Evolutionary conservation across 148 eudicot genomes (phyloP).

Genomic region (Agrostemma githago): DNA sequence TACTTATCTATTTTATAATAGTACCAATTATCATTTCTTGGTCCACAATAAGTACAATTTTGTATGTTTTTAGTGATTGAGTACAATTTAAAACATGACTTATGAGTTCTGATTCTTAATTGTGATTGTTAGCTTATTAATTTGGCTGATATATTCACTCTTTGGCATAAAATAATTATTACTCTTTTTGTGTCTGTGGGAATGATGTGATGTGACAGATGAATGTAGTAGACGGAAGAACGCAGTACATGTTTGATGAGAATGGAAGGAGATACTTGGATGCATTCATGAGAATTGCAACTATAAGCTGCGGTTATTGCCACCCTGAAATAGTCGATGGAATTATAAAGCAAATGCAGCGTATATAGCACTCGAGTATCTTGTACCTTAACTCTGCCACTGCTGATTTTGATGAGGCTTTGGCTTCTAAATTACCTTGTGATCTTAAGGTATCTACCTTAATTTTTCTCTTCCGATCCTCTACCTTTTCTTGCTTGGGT

Average conservation of each 20-base stretch:
- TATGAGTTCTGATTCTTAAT: too few species aligned
- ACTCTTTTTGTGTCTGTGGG: not conserved
- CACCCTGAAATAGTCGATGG: conserved; percentile 85
- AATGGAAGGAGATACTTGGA: conserved; percentile 83
- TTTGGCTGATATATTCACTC: too few species aligned
- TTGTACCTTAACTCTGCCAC: conserved; percentile 73
- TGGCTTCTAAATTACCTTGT: conserved; percentile 78
- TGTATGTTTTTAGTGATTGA: too few species aligned
- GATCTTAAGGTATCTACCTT: conserved; percentile 72
- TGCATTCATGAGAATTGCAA: conserved; percentile 88
- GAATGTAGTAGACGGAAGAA: conserved; percentile 85
- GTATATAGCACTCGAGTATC: conserved; percentile 80
- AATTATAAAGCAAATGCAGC: conserved; percentile 58
- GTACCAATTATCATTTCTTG: too few species aligned
- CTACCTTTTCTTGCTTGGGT: conserved; percentile 11
- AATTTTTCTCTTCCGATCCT: not conserved
- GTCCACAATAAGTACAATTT: too few species aligned
- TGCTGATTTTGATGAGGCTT: conserved; percentile 92
- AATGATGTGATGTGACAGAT: conserved; percentile 40
- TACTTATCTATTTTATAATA: too few species aligned
- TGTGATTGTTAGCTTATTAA: too few species aligned
- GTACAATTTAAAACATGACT: too few species aligned
- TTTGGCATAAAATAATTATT: too few species aligned
- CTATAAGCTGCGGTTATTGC: conserved; percentile 87
- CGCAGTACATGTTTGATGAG: conserved; percentile 89